These are phyloP conservation scores for Mycena kentingensis DNA, from an alignment of 768 basidiomycete genomes.

Conservation along the genomic window DNA sequence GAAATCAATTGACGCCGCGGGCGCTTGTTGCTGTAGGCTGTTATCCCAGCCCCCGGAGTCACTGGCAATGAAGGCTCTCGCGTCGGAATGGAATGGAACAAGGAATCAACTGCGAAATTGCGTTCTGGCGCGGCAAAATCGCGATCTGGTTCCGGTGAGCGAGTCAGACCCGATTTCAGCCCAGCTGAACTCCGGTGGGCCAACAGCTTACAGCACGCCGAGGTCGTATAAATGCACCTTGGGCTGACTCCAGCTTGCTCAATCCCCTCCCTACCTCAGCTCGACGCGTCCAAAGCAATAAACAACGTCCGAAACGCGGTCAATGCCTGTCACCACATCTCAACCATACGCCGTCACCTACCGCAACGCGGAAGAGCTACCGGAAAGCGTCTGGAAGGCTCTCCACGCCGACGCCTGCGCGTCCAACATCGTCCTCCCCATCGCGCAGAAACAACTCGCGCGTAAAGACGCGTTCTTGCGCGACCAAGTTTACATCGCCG, in stretches of 20 bases:
- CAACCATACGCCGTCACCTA: constrained; percentile 25
- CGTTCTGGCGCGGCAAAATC: not conserved
- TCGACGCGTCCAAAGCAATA: not conserved
- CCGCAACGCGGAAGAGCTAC: constrained; percentile 36
- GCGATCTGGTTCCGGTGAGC: not conserved
- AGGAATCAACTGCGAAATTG: not conserved
- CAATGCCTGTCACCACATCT: not conserved
- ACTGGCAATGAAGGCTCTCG: too few relatives aligned
- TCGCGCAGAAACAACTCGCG: constrained; percentile 24
- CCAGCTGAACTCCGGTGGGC: too few relatives aligned
- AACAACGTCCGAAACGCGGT: not conserved
- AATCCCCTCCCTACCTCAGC: not conserved
- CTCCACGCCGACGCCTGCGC: constrained; percentile 39
- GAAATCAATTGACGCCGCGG: not conserved
- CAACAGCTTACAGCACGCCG: not conserved
- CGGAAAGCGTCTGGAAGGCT: constrained; percentile 37
- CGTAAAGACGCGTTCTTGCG: constrained; percentile 1
- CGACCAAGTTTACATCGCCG: constrained; percentile 41
- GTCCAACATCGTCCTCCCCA: constrained; percentile 46
- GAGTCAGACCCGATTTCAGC: too few relatives aligned
- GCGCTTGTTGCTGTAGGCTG: not conserved
- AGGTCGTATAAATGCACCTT: not conserved
- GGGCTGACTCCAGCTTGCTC: not conserved
- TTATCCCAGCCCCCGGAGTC: not conserved
- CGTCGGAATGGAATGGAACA: constrained; percentile 13